A percentile compares a stretch with the other conserved stretches of the same genome.
phyloP scores from a whole-genome alignment of 2,329 filamentous ascomycete species.

The Zopfia rhizophila region DNA sequence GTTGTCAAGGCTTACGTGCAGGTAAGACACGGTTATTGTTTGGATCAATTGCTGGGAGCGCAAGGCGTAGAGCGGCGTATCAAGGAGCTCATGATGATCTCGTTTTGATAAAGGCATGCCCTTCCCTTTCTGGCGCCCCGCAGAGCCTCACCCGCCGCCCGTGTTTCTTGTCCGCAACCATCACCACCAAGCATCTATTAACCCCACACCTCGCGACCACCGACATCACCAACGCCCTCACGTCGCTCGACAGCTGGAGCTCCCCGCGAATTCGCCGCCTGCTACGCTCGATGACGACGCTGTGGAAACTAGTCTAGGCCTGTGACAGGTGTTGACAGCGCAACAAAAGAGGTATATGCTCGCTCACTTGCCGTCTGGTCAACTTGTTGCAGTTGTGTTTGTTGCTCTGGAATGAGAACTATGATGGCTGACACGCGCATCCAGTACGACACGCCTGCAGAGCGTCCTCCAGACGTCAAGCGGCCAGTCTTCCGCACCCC shows the following conservation, averaged over 20 bases:
- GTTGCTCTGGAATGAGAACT: too few species aligned
- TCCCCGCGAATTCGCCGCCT: conserved; percentile 14
- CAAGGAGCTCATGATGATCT: too few species aligned
- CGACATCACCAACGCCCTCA: conserved; percentile 11
- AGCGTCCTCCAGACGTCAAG: conserved; percentile 17
- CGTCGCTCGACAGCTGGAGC: conserved; percentile 17
- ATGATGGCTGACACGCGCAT: conserved; percentile 21
- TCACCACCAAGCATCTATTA: conserved; percentile 15
- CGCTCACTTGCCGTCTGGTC: conserved; percentile 1
- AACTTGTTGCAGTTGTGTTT: too few species aligned
- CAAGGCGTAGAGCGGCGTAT: too few species aligned
- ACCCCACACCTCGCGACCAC: conserved; percentile 19
- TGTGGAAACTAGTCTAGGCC: conserved; percentile 20
- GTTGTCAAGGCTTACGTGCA: background rate
- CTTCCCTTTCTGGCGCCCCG: too few species aligned
- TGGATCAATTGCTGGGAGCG: conserved; percentile 10
- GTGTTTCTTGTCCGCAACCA: conserved; percentile 9
- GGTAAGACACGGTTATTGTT: conserved; percentile 5
- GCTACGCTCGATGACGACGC: conserved; percentile 21
- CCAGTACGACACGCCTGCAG: conserved; percentile 18
- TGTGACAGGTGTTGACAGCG: conserved; percentile 16
- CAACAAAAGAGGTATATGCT: conserved; percentile 20
- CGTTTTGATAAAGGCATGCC: too few species aligned
- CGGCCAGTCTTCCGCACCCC: conserved; percentile 24
- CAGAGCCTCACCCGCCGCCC: conserved; percentile 36